A percentile compares a stretch with the other conserved stretches of the same genome.
Evolutionary conservation across 2,329 filamentous ascomycete species (phyloP).

Genomic region (Purpureocillium lavendulum): DNA sequence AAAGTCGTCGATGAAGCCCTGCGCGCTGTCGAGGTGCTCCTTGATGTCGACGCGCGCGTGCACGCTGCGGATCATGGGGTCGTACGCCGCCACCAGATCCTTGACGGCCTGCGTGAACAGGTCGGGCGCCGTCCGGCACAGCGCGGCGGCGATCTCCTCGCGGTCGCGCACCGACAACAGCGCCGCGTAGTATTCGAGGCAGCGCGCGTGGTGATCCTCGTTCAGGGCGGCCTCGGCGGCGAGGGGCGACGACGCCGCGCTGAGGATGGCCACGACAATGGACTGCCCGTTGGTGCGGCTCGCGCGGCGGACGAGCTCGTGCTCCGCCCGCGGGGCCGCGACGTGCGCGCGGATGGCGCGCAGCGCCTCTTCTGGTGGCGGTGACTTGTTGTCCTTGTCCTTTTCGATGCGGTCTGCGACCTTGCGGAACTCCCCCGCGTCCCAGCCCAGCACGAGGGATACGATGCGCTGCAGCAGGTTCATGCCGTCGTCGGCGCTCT

Average conservation of each 20-base stretch:
- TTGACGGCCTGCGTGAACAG: conserved; percentile 61
- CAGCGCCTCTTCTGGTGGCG: conserved; percentile 51
- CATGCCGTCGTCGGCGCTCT: conserved; percentile 67
- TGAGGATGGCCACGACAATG: conserved; percentile 60
- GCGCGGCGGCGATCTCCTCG: conserved; percentile 56
- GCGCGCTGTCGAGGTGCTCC: conserved; percentile 57
- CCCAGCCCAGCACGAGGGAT: conserved; percentile 64
- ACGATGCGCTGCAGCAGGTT: conserved; percentile 74
- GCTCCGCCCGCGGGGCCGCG: conserved; percentile 41
- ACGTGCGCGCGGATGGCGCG: conserved; percentile 52
- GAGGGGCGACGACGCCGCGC: conserved; percentile 25
- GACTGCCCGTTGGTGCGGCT: conserved; percentile 47
- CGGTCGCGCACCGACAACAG: conserved; percentile 66
- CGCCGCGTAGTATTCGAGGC: conserved; percentile 62
- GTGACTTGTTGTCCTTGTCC: conserved; percentile 35
- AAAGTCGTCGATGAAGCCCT: conserved; percentile 63
- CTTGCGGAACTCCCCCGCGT: conserved; percentile 61
- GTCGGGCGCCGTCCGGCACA: conserved; percentile 64
- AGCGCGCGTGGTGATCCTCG: conserved; percentile 53
- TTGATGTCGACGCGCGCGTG: conserved; percentile 66
- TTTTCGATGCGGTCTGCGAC: conserved; percentile 57
- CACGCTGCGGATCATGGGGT: conserved; percentile 64
- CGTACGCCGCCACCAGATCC: conserved; percentile 59
- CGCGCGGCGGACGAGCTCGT: conserved; percentile 47
- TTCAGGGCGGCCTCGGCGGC: conserved; percentile 31